phyloP scores from a whole-genome alignment of 345 rosid species.

The Rhodomyrtus tomentosa region DNA sequence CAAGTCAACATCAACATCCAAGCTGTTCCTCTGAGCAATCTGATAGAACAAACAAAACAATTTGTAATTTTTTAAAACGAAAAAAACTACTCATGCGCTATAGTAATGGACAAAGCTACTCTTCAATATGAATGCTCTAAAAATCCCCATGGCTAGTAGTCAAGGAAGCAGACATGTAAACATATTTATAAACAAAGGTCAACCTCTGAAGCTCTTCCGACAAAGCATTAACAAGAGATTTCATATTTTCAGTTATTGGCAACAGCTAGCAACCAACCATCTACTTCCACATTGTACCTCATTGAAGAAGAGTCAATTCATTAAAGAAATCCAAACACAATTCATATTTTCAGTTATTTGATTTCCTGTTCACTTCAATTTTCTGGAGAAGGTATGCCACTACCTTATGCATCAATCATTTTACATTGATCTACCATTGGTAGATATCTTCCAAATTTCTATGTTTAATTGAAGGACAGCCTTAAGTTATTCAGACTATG shows the following conservation, averaged over 20 bases:
- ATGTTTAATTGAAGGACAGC: background rate
- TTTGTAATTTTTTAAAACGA: background rate
- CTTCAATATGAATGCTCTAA: background rate
- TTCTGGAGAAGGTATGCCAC: background rate
- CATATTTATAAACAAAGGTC: background rate
- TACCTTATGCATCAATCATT: background rate
- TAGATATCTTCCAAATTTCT: background rate
- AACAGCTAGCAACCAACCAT: background rate
- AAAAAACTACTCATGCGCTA: background rate
- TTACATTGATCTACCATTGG: background rate
- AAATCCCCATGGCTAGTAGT: background rate
- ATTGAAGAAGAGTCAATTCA: background rate
- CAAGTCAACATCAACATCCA: conserved; percentile 93
- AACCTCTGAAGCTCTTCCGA: background rate
- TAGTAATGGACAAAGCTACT: background rate
- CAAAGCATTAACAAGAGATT: background rate
- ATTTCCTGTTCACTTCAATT: background rate
- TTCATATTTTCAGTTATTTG: background rate
- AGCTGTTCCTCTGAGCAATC: conserved; percentile 97
- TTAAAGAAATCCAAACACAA: background rate
- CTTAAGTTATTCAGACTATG: background rate
- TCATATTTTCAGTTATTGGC: background rate
- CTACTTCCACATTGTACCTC: background rate
- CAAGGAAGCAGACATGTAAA: background rate
- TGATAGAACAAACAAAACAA: conserved; percentile 9